Conservation (phyloP, 306 rosid species). For the Fagus crenata region DNA sequence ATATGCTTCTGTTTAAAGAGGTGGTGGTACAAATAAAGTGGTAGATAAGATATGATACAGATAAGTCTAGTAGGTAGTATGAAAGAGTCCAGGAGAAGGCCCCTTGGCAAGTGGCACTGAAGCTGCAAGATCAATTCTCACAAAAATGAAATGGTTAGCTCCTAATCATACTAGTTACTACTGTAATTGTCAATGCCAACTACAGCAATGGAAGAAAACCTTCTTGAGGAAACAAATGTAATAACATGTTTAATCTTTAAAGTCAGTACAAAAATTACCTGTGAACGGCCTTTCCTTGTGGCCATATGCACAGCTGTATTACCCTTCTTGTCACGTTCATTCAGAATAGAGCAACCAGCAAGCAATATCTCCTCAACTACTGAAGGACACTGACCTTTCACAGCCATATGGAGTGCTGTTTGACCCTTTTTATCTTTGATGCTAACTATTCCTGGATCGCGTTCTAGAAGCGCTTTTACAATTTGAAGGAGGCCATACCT, state of each 20-base stretch:
- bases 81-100: not conserved
- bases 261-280: constrained; percentile 47
- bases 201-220: too few relatives aligned
- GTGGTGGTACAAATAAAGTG: not conserved
- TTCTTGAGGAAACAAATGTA: constrained; percentile 7
- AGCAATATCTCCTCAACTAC: constrained; percentile 74
- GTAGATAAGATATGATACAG: not conserved
- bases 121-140: constrained; percentile 1
- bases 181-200: constrained; percentile 2
- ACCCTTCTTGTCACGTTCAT: constrained; percentile 89
- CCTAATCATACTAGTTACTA: not conserved
- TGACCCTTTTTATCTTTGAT: constrained; percentile 93
- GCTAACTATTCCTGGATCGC: constrained; percentile 64
- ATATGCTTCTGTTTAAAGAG: not conserved
- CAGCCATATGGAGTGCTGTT: constrained; percentile 98
- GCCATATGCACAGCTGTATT: constrained; percentile 93
- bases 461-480: constrained; percentile 58
- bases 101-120: not conserved
- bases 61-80: not conserved
- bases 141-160: constrained; percentile 9
- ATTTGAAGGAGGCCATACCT: constrained; percentile 67
- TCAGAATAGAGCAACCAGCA: constrained; percentile 59
- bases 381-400: constrained; percentile 65
- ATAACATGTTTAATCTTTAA: not conserved
- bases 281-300: constrained; percentile 83